Conservation (phyloP, 2,329 filamentous ascomycete species). For the Tolypocladium capitatum region DNA sequence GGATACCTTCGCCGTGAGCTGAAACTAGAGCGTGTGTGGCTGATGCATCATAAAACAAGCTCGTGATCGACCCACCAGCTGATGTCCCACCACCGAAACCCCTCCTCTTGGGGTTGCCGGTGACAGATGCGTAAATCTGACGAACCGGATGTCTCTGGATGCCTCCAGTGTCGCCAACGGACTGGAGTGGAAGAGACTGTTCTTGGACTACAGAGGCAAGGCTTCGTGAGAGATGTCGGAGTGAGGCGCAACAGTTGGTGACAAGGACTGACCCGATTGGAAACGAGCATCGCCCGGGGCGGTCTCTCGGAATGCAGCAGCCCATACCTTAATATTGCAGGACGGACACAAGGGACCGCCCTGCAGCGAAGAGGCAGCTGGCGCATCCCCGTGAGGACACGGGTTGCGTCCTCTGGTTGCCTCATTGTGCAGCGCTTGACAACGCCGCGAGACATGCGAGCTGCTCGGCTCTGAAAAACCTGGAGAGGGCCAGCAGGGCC, state of each 20-base stretch:
- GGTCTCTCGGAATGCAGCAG: no score
- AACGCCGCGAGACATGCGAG: neutral
- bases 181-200: neutral
- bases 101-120: neutral
- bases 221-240: neutral
- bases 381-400: neutral
- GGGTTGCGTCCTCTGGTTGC: neutral
- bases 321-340: no score
- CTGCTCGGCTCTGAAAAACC: neutral
- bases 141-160: no score
- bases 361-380: neutral
- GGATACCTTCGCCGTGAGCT: neutral
- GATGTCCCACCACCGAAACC: neutral
- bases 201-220: neutral
- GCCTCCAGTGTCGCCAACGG: neutral
- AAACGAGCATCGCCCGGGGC: neutral
- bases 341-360: neutral
- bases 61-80: no score
- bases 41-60: no score
- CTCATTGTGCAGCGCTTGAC: neutral
- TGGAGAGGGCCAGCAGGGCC: neutral
- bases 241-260: neutral
- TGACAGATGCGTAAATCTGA: neutral
- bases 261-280: neutral
- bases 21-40: neutral